These are phyloP conservation scores for Rhizopogon rudus DNA, from an alignment of 768 basidiomycete species.

Conservation along the genomic window DNA sequence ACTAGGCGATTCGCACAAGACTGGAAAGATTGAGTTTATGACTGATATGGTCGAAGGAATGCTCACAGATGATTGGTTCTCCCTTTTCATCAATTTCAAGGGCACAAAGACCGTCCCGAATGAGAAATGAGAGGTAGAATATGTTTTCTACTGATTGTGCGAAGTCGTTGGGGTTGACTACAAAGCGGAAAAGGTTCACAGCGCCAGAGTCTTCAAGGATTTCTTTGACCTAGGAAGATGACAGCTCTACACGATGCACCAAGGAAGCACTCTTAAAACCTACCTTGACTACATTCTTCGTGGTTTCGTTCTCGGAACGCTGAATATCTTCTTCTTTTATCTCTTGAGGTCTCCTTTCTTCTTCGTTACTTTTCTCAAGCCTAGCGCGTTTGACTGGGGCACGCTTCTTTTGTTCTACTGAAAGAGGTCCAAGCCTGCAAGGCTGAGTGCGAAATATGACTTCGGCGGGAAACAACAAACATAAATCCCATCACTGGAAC, in stretches of 20 bases:
- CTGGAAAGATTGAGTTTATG: slow-evolving; percentile 28
- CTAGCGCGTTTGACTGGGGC: slow-evolving; percentile 52
- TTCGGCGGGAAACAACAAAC: slow-evolving; percentile 38
- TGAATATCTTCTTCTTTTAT: slow-evolving; percentile 79
- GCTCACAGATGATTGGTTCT: slow-evolving; percentile 72
- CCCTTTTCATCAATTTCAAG: slow-evolving; percentile 64
- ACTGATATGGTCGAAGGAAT: neutral
- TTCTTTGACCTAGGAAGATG: slow-evolving; percentile 47
- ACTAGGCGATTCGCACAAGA: slow-evolving; percentile 57
- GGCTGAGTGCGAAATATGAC: slow-evolving; percentile 9
- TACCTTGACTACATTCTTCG: slow-evolving; percentile 77
- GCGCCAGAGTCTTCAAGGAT: slow-evolving; percentile 45
- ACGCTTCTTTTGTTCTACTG: slow-evolving; percentile 80
- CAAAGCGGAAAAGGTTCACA: slow-evolving; percentile 81
- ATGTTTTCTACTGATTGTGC: slow-evolving; percentile 95
- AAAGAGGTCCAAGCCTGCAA: slow-evolving; percentile 85
- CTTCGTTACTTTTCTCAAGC: slow-evolving; percentile 67
- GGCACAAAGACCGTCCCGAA: slow-evolving; percentile 78
- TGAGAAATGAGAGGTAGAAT: slow-evolving; percentile 92
- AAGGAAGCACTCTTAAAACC: slow-evolving; percentile 15
- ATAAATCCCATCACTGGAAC: slow-evolving; percentile 86
- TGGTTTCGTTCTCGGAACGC: slow-evolving; percentile 83
- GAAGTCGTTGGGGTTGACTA: slow-evolving; percentile 88
- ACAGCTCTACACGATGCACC: neutral
- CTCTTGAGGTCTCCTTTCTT: slow-evolving; percentile 71